phyloP scores from a whole-genome alignment of 2,329 filamentous ascomycete species.

The Aspergillus pseudotamarii region DNA sequence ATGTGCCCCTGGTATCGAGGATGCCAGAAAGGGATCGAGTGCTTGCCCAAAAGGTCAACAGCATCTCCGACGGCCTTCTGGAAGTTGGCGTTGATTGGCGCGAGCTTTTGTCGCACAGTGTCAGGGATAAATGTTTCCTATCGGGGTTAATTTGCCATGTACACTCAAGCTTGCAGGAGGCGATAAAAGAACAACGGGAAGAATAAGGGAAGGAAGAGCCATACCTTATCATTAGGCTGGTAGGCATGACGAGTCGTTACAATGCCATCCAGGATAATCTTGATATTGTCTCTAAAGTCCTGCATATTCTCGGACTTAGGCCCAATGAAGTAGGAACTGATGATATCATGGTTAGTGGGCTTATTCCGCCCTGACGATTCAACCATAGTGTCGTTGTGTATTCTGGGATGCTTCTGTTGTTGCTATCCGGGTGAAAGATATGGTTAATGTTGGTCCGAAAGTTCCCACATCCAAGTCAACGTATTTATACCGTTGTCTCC shows the following conservation, averaged over 20 bases:
- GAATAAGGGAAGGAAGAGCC: not conserved
- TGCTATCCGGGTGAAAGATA: not conserved
- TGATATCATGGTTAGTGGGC: not conserved
- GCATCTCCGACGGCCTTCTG: constrained; percentile 39
- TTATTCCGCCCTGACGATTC: not conserved
- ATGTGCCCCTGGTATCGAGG: constrained; percentile 53
- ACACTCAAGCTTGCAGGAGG: not conserved
- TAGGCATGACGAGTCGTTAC: constrained; percentile 30
- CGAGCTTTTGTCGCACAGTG: constrained; percentile 4
- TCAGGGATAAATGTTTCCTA: constrained; percentile 9
- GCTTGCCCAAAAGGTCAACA: constrained; percentile 43
- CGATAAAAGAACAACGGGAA: not conserved
- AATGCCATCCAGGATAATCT: constrained; percentile 43
- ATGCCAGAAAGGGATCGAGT: constrained; percentile 50
- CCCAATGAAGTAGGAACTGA: constrained; percentile 12
- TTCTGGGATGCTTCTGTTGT: not conserved
- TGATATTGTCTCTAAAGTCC: constrained; percentile 44
- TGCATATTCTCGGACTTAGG: constrained; percentile 35
- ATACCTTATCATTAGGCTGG: constrained; percentile 1
- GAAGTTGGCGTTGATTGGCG: constrained; percentile 37
- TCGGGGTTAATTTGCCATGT: not conserved
- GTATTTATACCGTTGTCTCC: not conserved
- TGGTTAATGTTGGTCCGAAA: not conserved
- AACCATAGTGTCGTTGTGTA: not conserved
- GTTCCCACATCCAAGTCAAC: not conserved